Base-by-base conservation (phyloP, 768 basidiomycete species). In the Tephrocybe sp. region DNA sequence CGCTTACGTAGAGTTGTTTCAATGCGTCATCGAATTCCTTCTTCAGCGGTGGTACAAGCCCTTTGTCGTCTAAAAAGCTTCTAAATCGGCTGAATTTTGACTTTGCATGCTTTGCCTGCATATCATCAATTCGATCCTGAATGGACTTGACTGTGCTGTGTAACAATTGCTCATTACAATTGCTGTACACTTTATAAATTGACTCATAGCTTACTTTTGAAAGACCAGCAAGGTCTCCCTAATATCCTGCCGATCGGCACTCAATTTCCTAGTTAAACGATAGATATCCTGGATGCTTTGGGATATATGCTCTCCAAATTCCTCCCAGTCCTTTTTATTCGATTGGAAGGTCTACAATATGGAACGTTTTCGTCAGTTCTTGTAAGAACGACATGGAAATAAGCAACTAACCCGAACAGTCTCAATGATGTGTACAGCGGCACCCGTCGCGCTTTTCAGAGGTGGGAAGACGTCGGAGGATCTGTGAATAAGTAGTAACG, bases 261-360 rank as follows among this genome's bases (percentile, higher is more conserved):
- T 38, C 37, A 38, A 19, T 5, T 38, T 38, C 7, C 44, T 31
- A 5, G 29, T 13, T 15, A 45, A 25, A 11, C 34, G 22, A 31
- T 45, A n/a, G 16, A 45, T 45, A n/a, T 45, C 44, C 29, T 33
- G 16, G 16, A 45, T 15, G 31, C 11, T 29, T 36, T 22, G 29
- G 18, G 27, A 18, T n/a, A 45, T 45, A 23, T 45, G 31, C 19
- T 45, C 44, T 22, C 30, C 44, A n/a, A 45, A 45, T 34, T 45
- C 44, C 18, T 45, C 19, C 44, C 44, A 45, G 9, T 45, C 44
- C 15, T 45, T 34, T 31, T 45, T 45, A 22, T 45, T 45, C 12
- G 44, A 23, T n/a, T 34, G 44, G 19, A 45, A 45, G 21, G 16
- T 34, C 44, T 45, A 10, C 18, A 38, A 3, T 12, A n/a, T n/a